Conservation (phyloP, 805 yeast species). For the Lachancea nothofagi region DNA sequence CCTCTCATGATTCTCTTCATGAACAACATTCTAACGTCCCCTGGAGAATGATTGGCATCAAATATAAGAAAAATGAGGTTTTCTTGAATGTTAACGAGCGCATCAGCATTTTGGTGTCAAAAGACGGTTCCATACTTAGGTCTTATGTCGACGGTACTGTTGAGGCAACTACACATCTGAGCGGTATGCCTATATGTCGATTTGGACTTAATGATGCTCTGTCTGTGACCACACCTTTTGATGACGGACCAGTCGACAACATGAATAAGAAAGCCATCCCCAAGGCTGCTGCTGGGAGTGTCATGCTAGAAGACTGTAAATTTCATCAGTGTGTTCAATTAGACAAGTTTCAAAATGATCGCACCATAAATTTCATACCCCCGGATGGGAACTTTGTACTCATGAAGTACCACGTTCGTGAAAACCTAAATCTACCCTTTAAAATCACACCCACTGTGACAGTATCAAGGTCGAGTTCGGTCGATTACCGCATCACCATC, state of each 20-base stretch:
- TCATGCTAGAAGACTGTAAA: conserved; percentile 66
- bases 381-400: conserved; percentile 86
- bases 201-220: conserved; percentile 65
- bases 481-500: conserved; percentile 56
- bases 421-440: conserved; percentile 66
- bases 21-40: conserved; percentile 29
- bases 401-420: conserved; percentile 61
- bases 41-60: conserved; percentile 68
- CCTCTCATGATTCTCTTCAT: conserved; percentile 1
- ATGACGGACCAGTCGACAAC: conserved; percentile 17
- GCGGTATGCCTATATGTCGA: conserved; percentile 80
- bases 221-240: conserved; percentile 7
- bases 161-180: conserved; percentile 60
- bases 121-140: conserved; percentile 57
- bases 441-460: conserved; percentile 52
- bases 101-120: conserved; percentile 61
- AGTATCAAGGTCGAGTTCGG: conserved; percentile 37
- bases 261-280: conserved; percentile 32
- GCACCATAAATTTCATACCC: conserved; percentile 67
- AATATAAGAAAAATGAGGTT: conserved; percentile 77
- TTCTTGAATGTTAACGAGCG: conserved; percentile 71
- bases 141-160: conserved; percentile 75
- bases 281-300: conserved; percentile 44
- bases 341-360: conserved; percentile 57
- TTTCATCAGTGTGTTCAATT: conserved; percentile 84